Evolutionary conservation across 192 early-diverging fungal species (phyloP).

Genomic region (Linnemannia zychae): DNA sequence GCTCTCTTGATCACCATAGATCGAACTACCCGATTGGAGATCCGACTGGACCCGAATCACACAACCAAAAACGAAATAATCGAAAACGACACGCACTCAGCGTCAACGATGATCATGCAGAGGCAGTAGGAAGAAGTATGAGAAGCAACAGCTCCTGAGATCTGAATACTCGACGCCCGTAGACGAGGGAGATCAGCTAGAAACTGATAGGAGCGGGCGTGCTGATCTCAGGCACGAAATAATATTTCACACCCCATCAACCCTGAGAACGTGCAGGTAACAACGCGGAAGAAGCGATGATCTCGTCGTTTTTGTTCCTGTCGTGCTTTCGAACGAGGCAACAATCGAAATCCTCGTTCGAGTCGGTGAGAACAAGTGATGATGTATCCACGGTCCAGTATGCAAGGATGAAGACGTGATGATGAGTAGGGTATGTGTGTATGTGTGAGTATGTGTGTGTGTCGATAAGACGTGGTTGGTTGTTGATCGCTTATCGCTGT

Average conservation of each 20-base stretch:
- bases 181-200: not conserved
- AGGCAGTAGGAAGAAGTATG: not conserved
- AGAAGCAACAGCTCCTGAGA: not conserved
- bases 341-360: not conserved
- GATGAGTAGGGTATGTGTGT: not conserved
- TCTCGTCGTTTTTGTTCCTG: not conserved
- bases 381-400: not conserved
- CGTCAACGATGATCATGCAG: not conserved
- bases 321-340: not conserved
- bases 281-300: not conserved
- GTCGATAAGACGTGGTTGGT: not conserved
- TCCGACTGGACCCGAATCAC: conserved; percentile 34
- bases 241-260: not conserved
- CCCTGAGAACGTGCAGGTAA: not conserved
- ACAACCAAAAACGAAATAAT: not conserved
- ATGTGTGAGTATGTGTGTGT: not conserved
- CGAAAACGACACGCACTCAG: not conserved
- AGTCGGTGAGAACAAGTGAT: not conserved
- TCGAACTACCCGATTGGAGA: conserved; percentile 23
- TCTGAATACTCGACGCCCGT: not conserved
- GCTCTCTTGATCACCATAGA: conserved; percentile 27
- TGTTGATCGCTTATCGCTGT: not conserved
- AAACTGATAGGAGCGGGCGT: not conserved
- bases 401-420: conserved; percentile 3
- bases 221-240: conserved; percentile 4